These are phyloP conservation scores for Populus hybrid DNA, from an alignment of 441 rosid species.

Conservation along the genomic window DNA sequence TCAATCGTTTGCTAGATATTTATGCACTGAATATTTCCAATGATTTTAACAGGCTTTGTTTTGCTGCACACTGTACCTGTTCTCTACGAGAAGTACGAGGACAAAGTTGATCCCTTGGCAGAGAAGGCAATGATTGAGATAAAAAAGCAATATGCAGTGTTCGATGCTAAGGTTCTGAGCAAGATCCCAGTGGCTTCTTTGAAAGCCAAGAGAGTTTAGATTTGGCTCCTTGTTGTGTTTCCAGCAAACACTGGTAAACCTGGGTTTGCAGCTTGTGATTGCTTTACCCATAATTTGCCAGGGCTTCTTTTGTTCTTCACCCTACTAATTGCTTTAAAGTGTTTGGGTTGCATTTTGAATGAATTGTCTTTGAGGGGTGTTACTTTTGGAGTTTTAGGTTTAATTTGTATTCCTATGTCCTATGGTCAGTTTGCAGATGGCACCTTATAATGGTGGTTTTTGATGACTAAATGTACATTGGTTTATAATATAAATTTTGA, in stretches of 20 bases:
- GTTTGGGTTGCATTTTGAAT: slow-evolving; percentile 22
- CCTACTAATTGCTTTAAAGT: slow-evolving; percentile 13
- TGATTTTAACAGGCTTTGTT: slow-evolving; percentile 50
- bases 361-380: slow-evolving; percentile 20
- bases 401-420: not conserved
- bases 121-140: slow-evolving; percentile 70
- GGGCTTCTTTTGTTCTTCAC: slow-evolving; percentile 15
- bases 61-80: slow-evolving; percentile 73
- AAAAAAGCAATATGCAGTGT: slow-evolving; percentile 61
- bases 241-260: slow-evolving; percentile 6
- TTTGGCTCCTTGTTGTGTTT: slow-evolving; percentile 4
- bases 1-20: not conserved
- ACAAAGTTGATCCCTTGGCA: slow-evolving; percentile 78
- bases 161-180: slow-evolving; percentile 78
- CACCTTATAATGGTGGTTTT: slow-evolving; percentile 4
- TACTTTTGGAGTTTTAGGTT: slow-evolving; percentile 17
- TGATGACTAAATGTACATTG: not conserved
- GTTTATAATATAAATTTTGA: too few species aligned
- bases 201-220: slow-evolving; percentile 52
- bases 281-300: slow-evolving; percentile 13
- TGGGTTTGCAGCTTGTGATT: slow-evolving; percentile 19
- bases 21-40: not conserved
- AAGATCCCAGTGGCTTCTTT: slow-evolving; percentile 72
- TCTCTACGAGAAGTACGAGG: slow-evolving; percentile 78
- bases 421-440: not conserved